Base-by-base conservation (phyloP, 2,329 filamentous ascomycete genomes). In the Dactylellina sp. region DNA sequence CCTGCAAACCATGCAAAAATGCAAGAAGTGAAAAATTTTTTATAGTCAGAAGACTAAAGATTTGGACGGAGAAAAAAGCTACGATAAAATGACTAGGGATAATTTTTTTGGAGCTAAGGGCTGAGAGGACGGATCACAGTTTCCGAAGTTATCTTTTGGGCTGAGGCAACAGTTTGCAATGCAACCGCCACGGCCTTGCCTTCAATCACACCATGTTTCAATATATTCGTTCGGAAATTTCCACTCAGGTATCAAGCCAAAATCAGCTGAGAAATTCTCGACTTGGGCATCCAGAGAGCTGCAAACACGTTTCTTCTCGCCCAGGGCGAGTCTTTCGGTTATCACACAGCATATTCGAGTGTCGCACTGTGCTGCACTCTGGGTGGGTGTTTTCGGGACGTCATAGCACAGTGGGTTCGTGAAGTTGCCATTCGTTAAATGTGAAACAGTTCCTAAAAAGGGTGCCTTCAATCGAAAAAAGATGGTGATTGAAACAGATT, bases 251-350 rank as follows among this genome's bases (percentile, higher is more conserved):
- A 50, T 50, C 22, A 28, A 28, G 7, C 46, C 46, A 5, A 50
- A 50, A 55, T 55, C 50, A 55, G 50, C 32, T 55, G 50, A 55
- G 50, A 55, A 11, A 14, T 28, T 40, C 35, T 39, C 16, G 25
- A 32, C 32, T 28, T 14, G 7, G 11, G 35, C 35, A 44, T 52
- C 66, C 66, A 71, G 52, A 71, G 32, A 60, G 28, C 24, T 63
- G 52, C 52, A 63, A 47, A 59, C 66, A 71, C 66, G 66, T 71
- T 64, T 62, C 66, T 47, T 25, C 42, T 55, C 28, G 39, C 52
- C 55, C 50, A 32, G 40, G 44, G 42, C 11, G 37, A 53, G 50
- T 24, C 52, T 53, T 47, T 61, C 56, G 49, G 56, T 47, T 62
- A 70, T 55, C 64, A 61, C 53, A 59, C n/a, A 40, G 7, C 53